Evolutionary conservation across 2,329 filamentous ascomycete species (phyloP).

Genomic region (Fusarium sp.): DNA sequence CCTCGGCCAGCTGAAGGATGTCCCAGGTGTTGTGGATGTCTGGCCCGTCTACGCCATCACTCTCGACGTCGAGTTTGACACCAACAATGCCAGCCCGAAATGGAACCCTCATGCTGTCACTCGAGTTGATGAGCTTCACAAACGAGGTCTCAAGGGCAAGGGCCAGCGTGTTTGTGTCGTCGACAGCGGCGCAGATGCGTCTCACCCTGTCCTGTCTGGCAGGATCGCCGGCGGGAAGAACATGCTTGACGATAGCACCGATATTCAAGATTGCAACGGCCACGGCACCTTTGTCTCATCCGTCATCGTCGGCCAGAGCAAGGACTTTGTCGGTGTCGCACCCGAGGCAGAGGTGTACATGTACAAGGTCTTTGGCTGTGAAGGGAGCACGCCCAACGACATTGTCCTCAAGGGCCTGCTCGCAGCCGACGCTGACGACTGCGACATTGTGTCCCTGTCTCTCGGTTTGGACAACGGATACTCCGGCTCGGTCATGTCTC

Average conservation of each 20-base stretch:
- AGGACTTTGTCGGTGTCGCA: conserved; percentile 32
- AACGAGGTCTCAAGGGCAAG: conserved; percentile 28
- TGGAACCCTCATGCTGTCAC: conserved; percentile 36
- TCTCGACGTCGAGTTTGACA: conserved; percentile 13
- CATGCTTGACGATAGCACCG: conserved; percentile 24
- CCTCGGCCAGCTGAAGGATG: conserved; percentile 5
- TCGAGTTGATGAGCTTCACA: conserved; percentile 30
- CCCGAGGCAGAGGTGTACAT: conserved; percentile 39
- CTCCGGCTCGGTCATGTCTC: not conserved
- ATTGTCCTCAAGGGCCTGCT: conserved; percentile 38
- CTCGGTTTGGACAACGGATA: not conserved
- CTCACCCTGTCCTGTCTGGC: conserved; percentile 29
- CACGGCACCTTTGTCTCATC: conserved; percentile 37
- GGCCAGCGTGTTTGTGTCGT: conserved; percentile 38
- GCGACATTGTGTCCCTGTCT: not conserved
- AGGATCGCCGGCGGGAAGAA: conserved; percentile 32
- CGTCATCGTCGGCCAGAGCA: conserved; percentile 18
- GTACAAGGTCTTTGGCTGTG: conserved; percentile 43
- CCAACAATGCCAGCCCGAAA: not conserved
- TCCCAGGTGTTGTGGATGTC: conserved; percentile 9
- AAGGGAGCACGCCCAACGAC: conserved; percentile 26
- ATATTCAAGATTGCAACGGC: conserved; percentile 33
- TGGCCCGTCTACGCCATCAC: conserved; percentile 19
- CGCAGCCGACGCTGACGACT: conserved; percentile 36
- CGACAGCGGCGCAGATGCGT: conserved; percentile 31